A percentile compares a stretch with the other conserved stretches of the same genome.
Evolutionary conservation across 352 stramenopile genomes (phyloP).

Genomic region (Peronosclerospora sorghi): DNA sequence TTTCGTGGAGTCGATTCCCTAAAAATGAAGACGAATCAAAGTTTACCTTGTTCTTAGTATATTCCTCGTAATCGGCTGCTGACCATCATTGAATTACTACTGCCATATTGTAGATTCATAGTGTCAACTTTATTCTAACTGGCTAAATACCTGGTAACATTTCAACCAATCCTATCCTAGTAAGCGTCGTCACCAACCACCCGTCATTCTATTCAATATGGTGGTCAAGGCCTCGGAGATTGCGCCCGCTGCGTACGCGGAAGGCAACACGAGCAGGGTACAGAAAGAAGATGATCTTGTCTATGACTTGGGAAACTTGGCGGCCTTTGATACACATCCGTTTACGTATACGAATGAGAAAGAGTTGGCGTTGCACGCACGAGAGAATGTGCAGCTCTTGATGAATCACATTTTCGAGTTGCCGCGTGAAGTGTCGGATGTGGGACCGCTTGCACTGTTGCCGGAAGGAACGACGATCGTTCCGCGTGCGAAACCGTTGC

Average conservation of each 20-base stretch:
- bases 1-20: no score
- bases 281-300: slow-evolving; percentile 74
- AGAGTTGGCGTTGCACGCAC: slow-evolving; percentile 81
- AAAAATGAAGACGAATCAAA: no score
- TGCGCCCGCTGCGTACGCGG: slow-evolving; percentile 59
- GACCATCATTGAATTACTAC: no score
- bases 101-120: no score
- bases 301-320: slow-evolving; percentile 86
- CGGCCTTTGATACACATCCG: slow-evolving; percentile 83
- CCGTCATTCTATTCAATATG: slow-evolving; percentile 23
- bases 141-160: background rate
- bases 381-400: slow-evolving; percentile 90
- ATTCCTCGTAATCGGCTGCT: no score
- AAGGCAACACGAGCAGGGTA: slow-evolving; percentile 47
- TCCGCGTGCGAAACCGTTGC: slow-evolving; percentile 83
- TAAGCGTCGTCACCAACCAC: background rate
- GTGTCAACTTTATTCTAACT: background rate
- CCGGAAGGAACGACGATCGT: slow-evolving; percentile 54
- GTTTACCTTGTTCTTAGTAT: no score
- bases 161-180: no score
- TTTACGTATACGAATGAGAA: slow-evolving; percentile 81
- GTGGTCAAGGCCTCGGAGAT: slow-evolving; percentile 78
- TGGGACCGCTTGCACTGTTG: slow-evolving; percentile 83
- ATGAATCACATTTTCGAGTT: slow-evolving; percentile 89
- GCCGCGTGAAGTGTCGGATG: slow-evolving; percentile 87